phyloP scores from a whole-genome alignment of 805 yeast genomes.

The Lachancea dasiensis region DNA sequence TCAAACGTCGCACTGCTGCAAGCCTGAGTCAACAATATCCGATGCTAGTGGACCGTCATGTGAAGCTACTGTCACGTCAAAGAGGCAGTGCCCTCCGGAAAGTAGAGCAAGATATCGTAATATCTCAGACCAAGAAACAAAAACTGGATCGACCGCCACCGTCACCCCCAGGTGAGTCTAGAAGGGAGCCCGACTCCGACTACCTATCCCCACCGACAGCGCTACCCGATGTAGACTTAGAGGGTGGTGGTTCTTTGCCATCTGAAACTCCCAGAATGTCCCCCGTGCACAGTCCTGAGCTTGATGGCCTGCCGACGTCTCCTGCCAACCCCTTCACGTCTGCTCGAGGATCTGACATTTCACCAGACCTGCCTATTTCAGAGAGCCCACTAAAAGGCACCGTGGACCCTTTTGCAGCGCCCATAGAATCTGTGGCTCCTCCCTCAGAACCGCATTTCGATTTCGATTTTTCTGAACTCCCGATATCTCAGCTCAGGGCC shows the following conservation, averaged over 20 bases:
- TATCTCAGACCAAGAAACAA: slow-evolving; percentile 7
- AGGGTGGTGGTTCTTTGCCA: not conserved
- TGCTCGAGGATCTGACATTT: not conserved
- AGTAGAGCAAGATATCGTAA: slow-evolving; percentile 16
- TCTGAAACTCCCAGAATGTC: slow-evolving; percentile 1
- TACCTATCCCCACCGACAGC: not conserved
- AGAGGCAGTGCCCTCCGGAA: slow-evolving; percentile 28
- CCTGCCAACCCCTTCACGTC: not conserved
- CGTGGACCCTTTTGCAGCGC: not conserved
- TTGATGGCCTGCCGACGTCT: slow-evolving; percentile 1
- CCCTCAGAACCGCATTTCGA: slow-evolving; percentile 11
- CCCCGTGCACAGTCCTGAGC: slow-evolving; percentile 1
- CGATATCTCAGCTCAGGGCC: slow-evolving; percentile 18
- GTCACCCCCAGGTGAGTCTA: slow-evolving; percentile 17
- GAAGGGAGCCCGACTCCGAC: slow-evolving; percentile 6
- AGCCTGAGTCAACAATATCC: not conserved
- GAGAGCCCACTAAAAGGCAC: not conserved
- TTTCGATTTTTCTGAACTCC: slow-evolving; percentile 16
- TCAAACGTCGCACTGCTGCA: not conserved
- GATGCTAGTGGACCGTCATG: slow-evolving; percentile 19
- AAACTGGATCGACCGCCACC: slow-evolving; percentile 9
- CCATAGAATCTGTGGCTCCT: not conserved
- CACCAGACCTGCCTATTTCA: not conserved
- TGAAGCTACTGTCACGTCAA: slow-evolving; percentile 28
- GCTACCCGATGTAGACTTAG: too few species aligned